Conservation (phyloP, 2,329 filamentous ascomycete genomes). For the Eutypella sp. region DNA sequence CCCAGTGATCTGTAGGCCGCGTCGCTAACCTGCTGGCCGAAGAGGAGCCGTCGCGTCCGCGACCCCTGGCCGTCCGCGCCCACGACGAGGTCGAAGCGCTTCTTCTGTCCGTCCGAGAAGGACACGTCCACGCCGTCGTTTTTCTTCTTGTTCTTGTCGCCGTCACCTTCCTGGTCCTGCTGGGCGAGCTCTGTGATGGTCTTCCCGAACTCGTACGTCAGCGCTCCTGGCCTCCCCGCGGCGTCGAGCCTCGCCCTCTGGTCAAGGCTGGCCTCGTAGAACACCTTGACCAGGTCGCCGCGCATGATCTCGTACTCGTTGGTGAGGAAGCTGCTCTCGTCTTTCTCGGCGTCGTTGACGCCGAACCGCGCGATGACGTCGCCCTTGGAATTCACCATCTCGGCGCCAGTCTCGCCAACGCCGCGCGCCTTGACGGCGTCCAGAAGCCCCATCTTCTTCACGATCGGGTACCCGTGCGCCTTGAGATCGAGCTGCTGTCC, state of each 20-base stretch:
- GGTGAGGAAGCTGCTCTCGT: conserved; percentile 37
- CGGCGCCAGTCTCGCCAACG: conserved; percentile 42
- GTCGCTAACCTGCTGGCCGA: conserved; percentile 20
- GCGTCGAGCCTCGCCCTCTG: conserved; percentile 13
- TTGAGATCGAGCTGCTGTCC: conserved; percentile 43
- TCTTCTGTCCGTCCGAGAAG: conserved; percentile 37
- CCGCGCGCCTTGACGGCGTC: conserved; percentile 26
- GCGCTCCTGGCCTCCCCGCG: conserved; percentile 9
- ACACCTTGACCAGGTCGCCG: conserved; percentile 42
- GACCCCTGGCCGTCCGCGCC: conserved; percentile 49
- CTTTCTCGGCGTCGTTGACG: conserved; percentile 29
- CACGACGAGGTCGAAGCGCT: conserved; percentile 44
- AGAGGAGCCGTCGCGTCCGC: conserved; percentile 33
- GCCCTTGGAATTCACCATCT: conserved; percentile 36
- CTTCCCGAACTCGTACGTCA: conserved; percentile 26
- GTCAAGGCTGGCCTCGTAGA: conserved; percentile 36
- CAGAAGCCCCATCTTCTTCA: conserved; percentile 34
- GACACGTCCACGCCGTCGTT: conserved; percentile 19
- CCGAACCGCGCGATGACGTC: conserved; percentile 31
- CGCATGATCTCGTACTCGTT: conserved; percentile 55
- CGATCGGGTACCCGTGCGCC: conserved; percentile 32
- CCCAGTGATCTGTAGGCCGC: conserved; percentile 21
- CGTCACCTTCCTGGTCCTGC: conserved; percentile 13
- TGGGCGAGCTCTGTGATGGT: conserved; percentile 22
- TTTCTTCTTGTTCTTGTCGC: too few relatives aligned